A percentile compares a stretch with the other conserved stretches of the same genome.
These are phyloP conservation scores for Pyronema domesticum DNA, from an alignment of 495 filamentous ascomycete genomes.

Conservation along the genomic window DNA sequence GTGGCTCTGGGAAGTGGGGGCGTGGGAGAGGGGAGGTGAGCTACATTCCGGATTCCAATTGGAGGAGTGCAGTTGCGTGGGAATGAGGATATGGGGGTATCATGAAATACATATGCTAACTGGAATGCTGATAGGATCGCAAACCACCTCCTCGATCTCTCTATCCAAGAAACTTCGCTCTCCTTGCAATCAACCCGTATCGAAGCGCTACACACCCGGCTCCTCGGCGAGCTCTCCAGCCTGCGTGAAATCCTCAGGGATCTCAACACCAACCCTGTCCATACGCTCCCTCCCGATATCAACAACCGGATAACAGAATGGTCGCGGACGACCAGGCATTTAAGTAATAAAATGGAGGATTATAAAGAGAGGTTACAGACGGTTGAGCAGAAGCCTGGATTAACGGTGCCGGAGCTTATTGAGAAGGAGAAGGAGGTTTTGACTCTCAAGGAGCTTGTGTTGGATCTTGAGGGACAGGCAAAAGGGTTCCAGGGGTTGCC, in stretches of 20 bases:
- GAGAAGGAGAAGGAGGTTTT: slow-evolving; percentile 35
- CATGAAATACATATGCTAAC: no score
- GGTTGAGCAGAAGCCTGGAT: slow-evolving; percentile 27
- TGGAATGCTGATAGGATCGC: slow-evolving; percentile 4
- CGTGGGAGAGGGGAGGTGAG: no score
- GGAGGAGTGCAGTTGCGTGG: no score
- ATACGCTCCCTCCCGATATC: slow-evolving; percentile 29
- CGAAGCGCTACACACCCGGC: slow-evolving; percentile 7
- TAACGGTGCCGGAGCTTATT: slow-evolving; percentile 35
- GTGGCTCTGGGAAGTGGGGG: slow-evolving; percentile 16
- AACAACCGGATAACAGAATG: slow-evolving; percentile 36
- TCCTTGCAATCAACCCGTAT: slow-evolving; percentile 15
- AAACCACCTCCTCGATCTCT: slow-evolving; percentile 12
- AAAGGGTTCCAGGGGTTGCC: slow-evolving; percentile 49
- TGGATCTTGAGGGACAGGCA: slow-evolving; percentile 40
- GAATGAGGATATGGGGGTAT: no score
- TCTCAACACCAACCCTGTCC: slow-evolving; percentile 28
- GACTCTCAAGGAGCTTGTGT: slow-evolving; percentile 34
- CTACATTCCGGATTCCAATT: no score
- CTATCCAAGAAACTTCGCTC: slow-evolving; percentile 14
- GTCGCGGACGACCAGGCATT: slow-evolving; percentile 34
- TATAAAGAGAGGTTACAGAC: slow-evolving; percentile 35
- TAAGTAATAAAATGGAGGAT: slow-evolving; percentile 37
- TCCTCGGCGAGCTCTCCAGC: slow-evolving; percentile 26
- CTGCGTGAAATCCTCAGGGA: slow-evolving; percentile 27